These are phyloP conservation scores for Blakeslea trispora DNA, from an alignment of 371 early-diverging fungal species.

Conservation along the genomic window DNA sequence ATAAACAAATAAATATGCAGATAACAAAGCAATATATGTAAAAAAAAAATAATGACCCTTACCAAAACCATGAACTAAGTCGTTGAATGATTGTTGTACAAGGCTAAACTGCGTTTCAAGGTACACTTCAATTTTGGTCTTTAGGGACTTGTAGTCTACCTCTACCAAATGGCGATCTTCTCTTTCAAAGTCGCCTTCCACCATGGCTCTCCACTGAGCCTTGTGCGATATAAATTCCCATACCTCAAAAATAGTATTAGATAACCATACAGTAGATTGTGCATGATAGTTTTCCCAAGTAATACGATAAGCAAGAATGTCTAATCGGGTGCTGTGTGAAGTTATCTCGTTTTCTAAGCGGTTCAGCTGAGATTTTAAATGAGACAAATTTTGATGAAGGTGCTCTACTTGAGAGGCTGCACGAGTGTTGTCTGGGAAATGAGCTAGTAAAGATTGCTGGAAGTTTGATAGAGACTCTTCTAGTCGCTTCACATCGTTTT, in stretches of 20 bases:
- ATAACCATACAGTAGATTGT: conserved; percentile 24
- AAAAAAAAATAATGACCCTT: neutral
- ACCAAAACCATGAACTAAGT: conserved; percentile 16
- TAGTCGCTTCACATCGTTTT: conserved; percentile 31
- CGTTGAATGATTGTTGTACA: conserved; percentile 12
- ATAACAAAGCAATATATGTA: too few species aligned
- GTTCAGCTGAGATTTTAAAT: conserved; percentile 17
- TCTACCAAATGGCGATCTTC: neutral
- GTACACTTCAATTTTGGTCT: neutral
- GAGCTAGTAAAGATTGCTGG: neutral
- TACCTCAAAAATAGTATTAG: conserved; percentile 22
- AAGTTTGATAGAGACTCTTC: conserved; percentile 19
- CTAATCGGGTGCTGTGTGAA: conserved; percentile 27
- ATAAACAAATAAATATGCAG: neutral
- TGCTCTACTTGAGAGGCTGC: neutral
- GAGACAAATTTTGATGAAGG: conserved; percentile 13
- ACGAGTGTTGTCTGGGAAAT: conserved; percentile 4
- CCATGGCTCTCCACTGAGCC: conserved; percentile 34
- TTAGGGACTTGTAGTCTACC: neutral
- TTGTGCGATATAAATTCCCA: conserved; percentile 38
- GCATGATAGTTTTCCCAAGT: conserved; percentile 35
- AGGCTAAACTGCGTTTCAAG: neutral
- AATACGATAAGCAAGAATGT: conserved; percentile 28
- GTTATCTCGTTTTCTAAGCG: conserved; percentile 15
- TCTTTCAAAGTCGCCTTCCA: neutral